phyloP scores from a whole-genome alignment of 2,329 filamentous ascomycete species.

The Aureobasidium lini region DNA sequence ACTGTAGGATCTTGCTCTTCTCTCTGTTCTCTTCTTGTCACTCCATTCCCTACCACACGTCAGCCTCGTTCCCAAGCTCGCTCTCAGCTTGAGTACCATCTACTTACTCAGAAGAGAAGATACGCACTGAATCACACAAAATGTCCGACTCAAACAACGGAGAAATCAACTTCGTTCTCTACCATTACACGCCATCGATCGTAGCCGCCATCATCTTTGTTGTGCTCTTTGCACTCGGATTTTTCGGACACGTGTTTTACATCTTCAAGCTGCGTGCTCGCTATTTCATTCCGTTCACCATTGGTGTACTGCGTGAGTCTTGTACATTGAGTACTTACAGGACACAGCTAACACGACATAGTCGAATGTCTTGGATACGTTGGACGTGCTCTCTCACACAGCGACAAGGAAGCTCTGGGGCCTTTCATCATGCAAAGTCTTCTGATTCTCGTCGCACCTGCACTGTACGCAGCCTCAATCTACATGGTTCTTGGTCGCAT shows the following conservation, averaged over 20 bases:
- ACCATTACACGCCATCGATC: conserved; percentile 10
- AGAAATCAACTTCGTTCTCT: conserved; percentile 1
- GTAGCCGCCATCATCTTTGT: conserved; percentile 10
- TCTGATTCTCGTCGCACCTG: conserved; percentile 42
- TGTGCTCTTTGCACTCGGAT: conserved; percentile 1
- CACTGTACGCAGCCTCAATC: conserved; percentile 43
- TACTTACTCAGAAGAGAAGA: neutral
- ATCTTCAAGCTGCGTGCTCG: neutral
- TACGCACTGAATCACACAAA: neutral
- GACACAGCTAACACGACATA: neutral
- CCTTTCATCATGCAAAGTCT: conserved; percentile 38
- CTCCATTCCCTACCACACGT: neutral
- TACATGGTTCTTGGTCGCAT: conserved; percentile 44
- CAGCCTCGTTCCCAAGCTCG: neutral
- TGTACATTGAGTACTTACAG: neutral
- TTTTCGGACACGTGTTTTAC: conserved; percentile 1
- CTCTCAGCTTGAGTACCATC: neutral
- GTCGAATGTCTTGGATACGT: conserved; percentile 47
- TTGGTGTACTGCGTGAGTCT: conserved; percentile 42
- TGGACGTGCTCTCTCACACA: conserved; percentile 37
- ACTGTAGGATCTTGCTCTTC: neutral
- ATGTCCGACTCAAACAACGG: neutral
- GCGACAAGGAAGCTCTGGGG: conserved; percentile 24
- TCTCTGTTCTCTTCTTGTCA: neutral
- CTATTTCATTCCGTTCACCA: conserved; percentile 42